phyloP scores from a whole-genome alignment of 345 rosid species.

The Populus simonii region DNA sequence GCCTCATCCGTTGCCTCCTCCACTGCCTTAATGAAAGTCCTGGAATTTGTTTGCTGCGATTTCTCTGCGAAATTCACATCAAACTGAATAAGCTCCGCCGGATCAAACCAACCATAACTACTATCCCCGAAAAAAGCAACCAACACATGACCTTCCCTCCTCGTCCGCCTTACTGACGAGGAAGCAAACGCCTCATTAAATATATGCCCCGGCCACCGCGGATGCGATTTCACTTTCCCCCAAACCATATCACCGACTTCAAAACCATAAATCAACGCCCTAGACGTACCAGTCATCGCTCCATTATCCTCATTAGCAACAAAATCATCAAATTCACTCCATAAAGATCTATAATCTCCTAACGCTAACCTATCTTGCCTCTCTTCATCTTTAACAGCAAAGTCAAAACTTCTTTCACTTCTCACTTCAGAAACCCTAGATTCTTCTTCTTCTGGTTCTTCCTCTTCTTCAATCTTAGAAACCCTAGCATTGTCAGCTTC shows the following conservation, averaged over 20 bases:
- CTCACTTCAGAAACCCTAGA: neutral
- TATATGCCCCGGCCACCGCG: conserved; percentile 99
- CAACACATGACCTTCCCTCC: conserved; percentile 79
- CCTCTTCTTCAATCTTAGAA: neutral
- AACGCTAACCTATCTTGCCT: conserved; percentile 4
- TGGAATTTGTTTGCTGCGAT: conserved; percentile 58
- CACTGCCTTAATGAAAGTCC: conserved; percentile 77
- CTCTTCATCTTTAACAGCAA: neutral
- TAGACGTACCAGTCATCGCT: conserved; percentile 49
- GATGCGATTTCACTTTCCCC: conserved; percentile 99
- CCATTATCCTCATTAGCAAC: conserved; percentile 73
- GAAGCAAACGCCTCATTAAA: conserved; percentile 86
- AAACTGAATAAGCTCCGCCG: conserved; percentile 90
- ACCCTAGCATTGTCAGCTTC: neutral
- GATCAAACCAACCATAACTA: conserved; percentile 99
- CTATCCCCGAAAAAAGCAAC: conserved; percentile 98
- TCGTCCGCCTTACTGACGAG: conserved; percentile 71
- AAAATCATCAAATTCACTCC: conserved; percentile 86
- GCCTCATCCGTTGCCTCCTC: conserved; percentile 95
- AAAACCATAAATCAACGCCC: conserved; percentile 77
- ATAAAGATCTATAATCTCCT: conserved; percentile 47
- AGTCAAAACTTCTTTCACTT: neutral
- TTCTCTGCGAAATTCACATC: conserved; percentile 64
- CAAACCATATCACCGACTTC: conserved; percentile 97
- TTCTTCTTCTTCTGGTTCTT: neutral